phyloP scores from a whole-genome alignment of 2,329 filamentous ascomycete genomes.

The Rhinocladiella mackenziei region DNA sequence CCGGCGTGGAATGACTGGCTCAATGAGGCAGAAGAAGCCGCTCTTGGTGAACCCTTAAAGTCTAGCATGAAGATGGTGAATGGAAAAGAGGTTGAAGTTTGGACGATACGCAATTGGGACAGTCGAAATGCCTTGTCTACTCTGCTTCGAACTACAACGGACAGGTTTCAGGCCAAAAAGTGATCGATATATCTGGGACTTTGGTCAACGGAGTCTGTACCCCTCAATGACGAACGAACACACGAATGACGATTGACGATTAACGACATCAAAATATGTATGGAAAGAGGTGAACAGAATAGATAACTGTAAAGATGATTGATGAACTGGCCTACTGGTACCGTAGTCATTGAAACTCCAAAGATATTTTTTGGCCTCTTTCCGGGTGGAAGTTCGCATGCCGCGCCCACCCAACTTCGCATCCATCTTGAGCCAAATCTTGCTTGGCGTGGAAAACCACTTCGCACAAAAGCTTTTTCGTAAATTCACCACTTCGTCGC shows the following conservation, averaged over 20 bases:
- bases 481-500: too few relatives aligned
- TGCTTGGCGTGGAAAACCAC: too few relatives aligned
- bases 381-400: background rate
- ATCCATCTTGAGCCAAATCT: too few relatives aligned
- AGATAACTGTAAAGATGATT: background rate
- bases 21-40: conserved; percentile 33
- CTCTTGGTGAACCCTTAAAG: conserved; percentile 25
- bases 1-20: conserved; percentile 43
- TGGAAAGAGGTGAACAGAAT: conserved; percentile 1
- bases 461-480: too few relatives aligned
- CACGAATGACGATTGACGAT: conserved; percentile 10
- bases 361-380: conserved; percentile 1
- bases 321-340: too few relatives aligned
- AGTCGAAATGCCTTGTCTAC: conserved; percentile 26
- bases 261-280: background rate
- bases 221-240: conserved; percentile 1
- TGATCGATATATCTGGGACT: background rate
- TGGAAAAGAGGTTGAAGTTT: conserved; percentile 25
- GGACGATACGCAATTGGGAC: conserved; percentile 30
- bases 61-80: conserved; percentile 10
- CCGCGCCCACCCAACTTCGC: background rate
- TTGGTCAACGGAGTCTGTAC: conserved; percentile 1
- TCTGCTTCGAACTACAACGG: conserved; percentile 27
- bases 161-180: conserved; percentile 6
- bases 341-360: background rate